Percentiles rank a stretch among this genome's conserved stretches.
These are phyloP conservation scores for Neobulgaria alba DNA, from an alignment of 2,329 filamentous ascomycete species.

Conservation along the genomic window DNA sequence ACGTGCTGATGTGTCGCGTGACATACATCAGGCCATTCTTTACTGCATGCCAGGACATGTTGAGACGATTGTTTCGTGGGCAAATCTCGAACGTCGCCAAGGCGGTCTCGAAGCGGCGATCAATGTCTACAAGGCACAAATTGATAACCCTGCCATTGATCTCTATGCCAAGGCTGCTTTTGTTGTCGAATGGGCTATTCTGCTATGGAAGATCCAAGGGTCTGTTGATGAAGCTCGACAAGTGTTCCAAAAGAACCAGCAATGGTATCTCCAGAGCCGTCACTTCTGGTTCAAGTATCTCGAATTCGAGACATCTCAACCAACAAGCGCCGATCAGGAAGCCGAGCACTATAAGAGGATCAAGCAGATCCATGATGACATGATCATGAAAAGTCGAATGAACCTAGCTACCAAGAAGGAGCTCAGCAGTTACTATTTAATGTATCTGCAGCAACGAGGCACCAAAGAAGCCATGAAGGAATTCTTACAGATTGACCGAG, in stretches of 20 bases:
- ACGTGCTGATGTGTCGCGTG: conserved; percentile 67
- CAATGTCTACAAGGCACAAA: conserved; percentile 70
- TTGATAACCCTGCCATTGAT: conserved; percentile 64
- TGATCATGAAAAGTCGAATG: conserved; percentile 65
- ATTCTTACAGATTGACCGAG: conserved; percentile 73
- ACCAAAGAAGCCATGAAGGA: conserved; percentile 78
- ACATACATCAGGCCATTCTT: conserved; percentile 77
- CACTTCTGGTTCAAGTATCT: conserved; percentile 89
- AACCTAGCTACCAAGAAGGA: conserved; percentile 61
- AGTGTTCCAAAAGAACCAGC: conserved; percentile 72
- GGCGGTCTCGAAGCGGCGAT: conserved; percentile 78
- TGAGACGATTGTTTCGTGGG: conserved; percentile 81
- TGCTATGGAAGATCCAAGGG: conserved; percentile 83
- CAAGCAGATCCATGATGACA: conserved; percentile 68
- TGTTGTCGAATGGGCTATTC: conserved; percentile 77
- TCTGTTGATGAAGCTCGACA: conserved; percentile 71
- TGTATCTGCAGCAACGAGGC: conserved; percentile 75
- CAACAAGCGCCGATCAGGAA: conserved; percentile 57
- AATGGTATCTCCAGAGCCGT: conserved; percentile 76
- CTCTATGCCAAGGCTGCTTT: conserved; percentile 77
- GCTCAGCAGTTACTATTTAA: conserved; percentile 69
- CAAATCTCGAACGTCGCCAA: conserved; percentile 78
- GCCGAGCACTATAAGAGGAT: conserved; percentile 61
- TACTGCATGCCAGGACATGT: conserved; percentile 69
- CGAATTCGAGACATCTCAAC: conserved; percentile 80